A percentile compares a stretch with the other conserved stretches of the same genome.
Evolutionary conservation across 371 early-diverging fungal genomes (phyloP).

Genomic region (Apophysomyces ossiformis): DNA sequence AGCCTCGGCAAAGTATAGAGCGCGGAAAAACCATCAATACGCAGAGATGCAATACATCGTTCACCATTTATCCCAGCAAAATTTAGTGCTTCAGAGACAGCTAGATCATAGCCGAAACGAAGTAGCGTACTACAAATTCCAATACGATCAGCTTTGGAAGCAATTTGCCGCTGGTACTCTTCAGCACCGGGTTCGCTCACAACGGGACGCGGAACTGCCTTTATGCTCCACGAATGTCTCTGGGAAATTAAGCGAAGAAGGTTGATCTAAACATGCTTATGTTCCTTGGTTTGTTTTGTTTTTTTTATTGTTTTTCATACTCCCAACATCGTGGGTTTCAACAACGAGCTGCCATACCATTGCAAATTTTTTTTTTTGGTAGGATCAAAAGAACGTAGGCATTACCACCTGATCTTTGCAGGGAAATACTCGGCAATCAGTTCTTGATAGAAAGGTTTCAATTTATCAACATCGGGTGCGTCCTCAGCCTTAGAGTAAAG

Average conservation of each 20-base stretch:
- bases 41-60: constrained; percentile 54
- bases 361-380: too few species aligned
- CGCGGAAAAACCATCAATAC: constrained; percentile 57
- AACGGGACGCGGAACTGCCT: neutral
- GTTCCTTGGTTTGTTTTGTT: neutral
- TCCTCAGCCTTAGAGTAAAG: constrained; percentile 59
- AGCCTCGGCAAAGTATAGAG: constrained; percentile 60
- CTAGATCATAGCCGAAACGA: constrained; percentile 25
- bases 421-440: constrained; percentile 62
- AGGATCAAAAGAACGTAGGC: neutral
- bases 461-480: constrained; percentile 33
- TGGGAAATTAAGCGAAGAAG: neutral
- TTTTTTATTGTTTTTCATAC: neutral
- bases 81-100: constrained; percentile 41
- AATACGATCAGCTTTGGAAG: constrained; percentile 5
- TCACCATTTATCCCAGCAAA: constrained; percentile 41
- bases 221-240: neutral
- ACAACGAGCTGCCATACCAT: neutral
- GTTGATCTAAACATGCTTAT: too few species aligned
- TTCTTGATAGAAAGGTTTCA: constrained; percentile 53
- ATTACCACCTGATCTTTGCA: constrained; percentile 53
- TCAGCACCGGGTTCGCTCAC: neutral
- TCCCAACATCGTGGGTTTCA: constrained; percentile 1
- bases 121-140: neutral
- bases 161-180: neutral